Evolutionary conservation across 345 rosid genomes (phyloP).

Genomic region (Populus davidiana): DNA sequence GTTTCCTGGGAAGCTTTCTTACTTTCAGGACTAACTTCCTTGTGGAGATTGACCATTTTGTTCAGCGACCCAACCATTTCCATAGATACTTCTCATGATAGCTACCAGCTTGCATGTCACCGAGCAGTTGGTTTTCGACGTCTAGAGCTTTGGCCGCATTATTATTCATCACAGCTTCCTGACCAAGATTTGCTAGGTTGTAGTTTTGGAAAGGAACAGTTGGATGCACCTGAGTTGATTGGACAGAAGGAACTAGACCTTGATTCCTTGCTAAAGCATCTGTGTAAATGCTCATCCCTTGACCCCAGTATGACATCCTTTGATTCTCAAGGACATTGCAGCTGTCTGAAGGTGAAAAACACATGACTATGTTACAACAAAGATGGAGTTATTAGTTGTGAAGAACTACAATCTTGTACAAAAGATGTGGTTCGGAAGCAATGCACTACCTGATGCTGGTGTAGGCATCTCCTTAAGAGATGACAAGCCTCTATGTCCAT

Average conservation of each 20-base stretch:
- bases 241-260: neutral
- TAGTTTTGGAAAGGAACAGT: neutral
- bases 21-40: neutral
- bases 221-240: neutral
- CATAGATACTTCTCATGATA: slow-evolving; percentile 4
- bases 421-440: neutral
- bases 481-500: neutral
- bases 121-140: slow-evolving; percentile 3
- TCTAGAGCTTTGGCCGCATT: neutral
- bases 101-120: neutral
- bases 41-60: neutral
- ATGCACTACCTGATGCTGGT: slow-evolving; percentile 24
- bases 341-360: slow-evolving; percentile 19
- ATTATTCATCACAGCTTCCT: neutral
- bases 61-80: neutral
- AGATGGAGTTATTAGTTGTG: slow-evolving; percentile 11
- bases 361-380: slow-evolving; percentile 25
- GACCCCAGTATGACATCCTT: slow-evolving; percentile 7
- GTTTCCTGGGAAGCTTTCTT: neutral
- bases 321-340: neutral
- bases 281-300: neutral
- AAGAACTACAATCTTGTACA: neutral
- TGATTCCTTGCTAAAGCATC: slow-evolving; percentile 3
- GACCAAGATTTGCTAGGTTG: neutral
- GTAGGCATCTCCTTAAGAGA: slow-evolving; percentile 9